These are phyloP conservation scores for Blumeriella jaapii DNA, from an alignment of 2,329 filamentous ascomycete species.

Conservation along the genomic window DNA sequence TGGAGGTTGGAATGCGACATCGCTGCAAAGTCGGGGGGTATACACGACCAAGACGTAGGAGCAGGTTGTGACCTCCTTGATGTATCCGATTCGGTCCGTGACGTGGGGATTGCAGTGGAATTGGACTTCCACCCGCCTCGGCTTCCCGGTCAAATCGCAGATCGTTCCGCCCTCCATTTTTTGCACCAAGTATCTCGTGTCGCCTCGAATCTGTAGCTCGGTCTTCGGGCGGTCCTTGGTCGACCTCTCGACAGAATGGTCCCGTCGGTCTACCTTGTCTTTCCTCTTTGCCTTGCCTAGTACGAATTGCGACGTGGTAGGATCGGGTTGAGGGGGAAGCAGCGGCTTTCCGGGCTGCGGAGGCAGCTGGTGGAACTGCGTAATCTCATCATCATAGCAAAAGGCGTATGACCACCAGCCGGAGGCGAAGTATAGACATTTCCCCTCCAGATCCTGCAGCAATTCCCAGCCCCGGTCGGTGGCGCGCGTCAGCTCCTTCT, in stretches of 20 bases:
- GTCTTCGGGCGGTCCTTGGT: conserved; percentile 24
- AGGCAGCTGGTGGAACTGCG: conserved; percentile 60
- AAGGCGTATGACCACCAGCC: conserved; percentile 72
- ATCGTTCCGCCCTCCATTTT: conserved; percentile 52
- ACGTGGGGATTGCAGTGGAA: conserved; percentile 49
- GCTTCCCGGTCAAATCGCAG: conserved; percentile 60
- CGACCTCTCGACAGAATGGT: conserved; percentile 23
- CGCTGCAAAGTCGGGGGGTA: conserved; percentile 61
- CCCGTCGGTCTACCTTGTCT: conserved; percentile 27
- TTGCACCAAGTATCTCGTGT: conserved; percentile 58
- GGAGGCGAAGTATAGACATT: conserved; percentile 59
- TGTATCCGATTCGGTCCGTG: conserved; percentile 55
- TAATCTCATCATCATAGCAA: conserved; percentile 59
- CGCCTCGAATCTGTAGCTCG: conserved; percentile 53
- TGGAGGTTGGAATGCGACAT: conserved; percentile 60
- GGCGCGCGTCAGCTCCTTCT: conserved; percentile 55
- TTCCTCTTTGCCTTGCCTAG: conserved; percentile 42
- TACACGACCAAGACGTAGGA: conserved; percentile 65
- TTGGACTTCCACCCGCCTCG: conserved; percentile 56
- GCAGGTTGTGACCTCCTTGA: conserved; percentile 62
- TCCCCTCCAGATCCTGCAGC: conserved; percentile 53
- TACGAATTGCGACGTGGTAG: conserved; percentile 48
- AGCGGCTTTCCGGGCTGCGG: conserved; percentile 46
- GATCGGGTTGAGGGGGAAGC: conserved; percentile 57
- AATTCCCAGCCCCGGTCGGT: conserved; percentile 57